These are phyloP conservation scores for Mucuna pruriens DNA, from an alignment of 306 rosid genomes.

Conservation along the genomic window DNA sequence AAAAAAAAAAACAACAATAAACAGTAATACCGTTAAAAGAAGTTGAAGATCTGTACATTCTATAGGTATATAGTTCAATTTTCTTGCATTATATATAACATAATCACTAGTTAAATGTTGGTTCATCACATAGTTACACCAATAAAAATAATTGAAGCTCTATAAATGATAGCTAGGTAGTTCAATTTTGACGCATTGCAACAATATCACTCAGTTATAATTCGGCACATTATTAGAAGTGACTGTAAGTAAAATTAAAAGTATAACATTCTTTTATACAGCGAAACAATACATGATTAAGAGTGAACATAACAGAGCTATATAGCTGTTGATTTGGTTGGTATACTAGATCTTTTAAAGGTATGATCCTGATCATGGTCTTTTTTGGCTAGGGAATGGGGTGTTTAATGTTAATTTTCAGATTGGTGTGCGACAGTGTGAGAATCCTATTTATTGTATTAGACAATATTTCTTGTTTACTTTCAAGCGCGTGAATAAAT, in stretches of 20 bases:
- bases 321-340: background rate
- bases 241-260: background rate
- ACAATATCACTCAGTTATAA: background rate
- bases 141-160: slow-evolving; percentile 18
- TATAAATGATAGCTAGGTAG: background rate
- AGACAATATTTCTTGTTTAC: background rate
- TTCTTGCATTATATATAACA: background rate
- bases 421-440: no score
- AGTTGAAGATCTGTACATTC: background rate
- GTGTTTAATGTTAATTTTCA: background rate
- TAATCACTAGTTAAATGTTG: background rate
- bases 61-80: background rate
- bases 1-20: no score
- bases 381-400: background rate
- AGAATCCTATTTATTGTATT: background rate
- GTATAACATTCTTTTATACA: background rate
- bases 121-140: no score
- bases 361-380: background rate
- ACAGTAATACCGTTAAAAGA: no score
- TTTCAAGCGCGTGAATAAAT: no score
- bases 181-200: background rate
- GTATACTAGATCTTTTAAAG: background rate
- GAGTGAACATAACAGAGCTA: background rate
- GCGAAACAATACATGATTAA: background rate
- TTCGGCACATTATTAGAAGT: background rate